Conservation (phyloP, 768 basidiomycete genomes). For the Trametes cubensis region DNA sequence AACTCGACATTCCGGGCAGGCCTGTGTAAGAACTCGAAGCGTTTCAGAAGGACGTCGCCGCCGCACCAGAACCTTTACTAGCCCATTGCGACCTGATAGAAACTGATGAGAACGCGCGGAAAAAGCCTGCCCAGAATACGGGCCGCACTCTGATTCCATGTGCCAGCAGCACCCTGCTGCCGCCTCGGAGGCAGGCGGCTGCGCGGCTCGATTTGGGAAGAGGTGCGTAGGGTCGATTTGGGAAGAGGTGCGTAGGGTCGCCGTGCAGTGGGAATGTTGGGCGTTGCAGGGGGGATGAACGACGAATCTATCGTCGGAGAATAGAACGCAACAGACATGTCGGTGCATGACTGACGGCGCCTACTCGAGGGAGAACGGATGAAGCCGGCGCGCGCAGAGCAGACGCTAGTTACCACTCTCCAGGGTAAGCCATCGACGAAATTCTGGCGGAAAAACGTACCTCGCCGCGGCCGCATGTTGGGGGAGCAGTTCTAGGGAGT, state of each 20-base stretch:
- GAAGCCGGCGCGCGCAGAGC: conserved; percentile 2
- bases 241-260: conserved; percentile 9
- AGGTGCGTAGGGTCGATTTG: conserved; percentile 9
- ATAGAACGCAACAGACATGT: conserved; percentile 12
- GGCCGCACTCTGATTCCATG: conserved; percentile 1
- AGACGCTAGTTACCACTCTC: conserved; percentile 8
- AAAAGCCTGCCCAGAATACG: neutral
- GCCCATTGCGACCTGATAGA: conserved; percentile 11
- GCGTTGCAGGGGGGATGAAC: neutral
- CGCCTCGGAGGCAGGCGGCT: neutral
- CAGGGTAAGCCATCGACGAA: conserved; percentile 5
- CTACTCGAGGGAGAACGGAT: conserved; percentile 6
- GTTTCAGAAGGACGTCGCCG: conserved; percentile 15
- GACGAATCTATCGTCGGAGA: conserved; percentile 14
- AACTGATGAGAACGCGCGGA: conserved; percentile 4
- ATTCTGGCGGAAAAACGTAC: conserved; percentile 12
- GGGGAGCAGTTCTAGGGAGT: conserved; percentile 1
- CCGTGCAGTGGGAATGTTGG: conserved; percentile 8
- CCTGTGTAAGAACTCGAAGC: conserved; percentile 10
- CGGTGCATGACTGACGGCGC: conserved; percentile 1
- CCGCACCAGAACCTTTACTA: conserved; percentile 14
- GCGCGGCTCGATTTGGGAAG: conserved; percentile 4
- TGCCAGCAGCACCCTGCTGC: neutral
- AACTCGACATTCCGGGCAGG: conserved; percentile 13
- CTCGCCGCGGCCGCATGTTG: conserved; percentile 13